phyloP scores from a whole-genome alignment of 192 early-diverging fungal species.

The Entomortierella parvispora region DNA sequence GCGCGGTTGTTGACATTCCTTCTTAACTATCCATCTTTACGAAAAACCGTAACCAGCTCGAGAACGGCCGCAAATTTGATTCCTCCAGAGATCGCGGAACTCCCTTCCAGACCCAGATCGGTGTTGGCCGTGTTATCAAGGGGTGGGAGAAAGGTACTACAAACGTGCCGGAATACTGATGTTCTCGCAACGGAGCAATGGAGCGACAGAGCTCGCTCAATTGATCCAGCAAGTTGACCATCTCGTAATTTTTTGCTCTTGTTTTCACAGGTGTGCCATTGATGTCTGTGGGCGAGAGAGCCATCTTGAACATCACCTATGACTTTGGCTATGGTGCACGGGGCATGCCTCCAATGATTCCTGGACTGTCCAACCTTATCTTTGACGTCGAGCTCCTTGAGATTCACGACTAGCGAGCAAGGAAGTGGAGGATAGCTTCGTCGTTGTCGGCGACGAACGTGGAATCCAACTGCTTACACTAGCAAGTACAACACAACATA shows the following conservation, averaged over 20 bases:
- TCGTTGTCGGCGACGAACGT: too few species aligned
- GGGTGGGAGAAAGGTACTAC: conserved; percentile 65
- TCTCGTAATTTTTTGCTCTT: neutral
- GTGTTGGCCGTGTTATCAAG: conserved; percentile 92
- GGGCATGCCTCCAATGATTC: conserved; percentile 82
- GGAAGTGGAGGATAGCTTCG: neutral
- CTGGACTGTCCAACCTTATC: conserved; percentile 79
- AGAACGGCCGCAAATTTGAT: conserved; percentile 87
- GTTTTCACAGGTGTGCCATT: conserved; percentile 84
- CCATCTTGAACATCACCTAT: conserved; percentile 83
- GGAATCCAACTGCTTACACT: too few species aligned
- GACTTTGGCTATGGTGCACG: conserved; percentile 88
- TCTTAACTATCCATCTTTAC: too few species aligned
- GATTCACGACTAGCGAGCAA: conserved; percentile 56
- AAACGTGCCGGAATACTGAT: neutral
- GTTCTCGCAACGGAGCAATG: neutral
- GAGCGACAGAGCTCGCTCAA: neutral
- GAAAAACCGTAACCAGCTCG: conserved; percentile 52
- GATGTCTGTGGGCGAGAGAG: conserved; percentile 91
- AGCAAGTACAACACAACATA: too few species aligned
- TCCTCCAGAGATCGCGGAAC: conserved; percentile 83
- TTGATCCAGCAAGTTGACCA: neutral
- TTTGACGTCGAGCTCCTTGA: conserved; percentile 87
- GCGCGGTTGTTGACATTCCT: too few species aligned
- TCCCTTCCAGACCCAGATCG: conserved; percentile 91